A percentile compares a stretch with the other conserved stretches of the same genome.
Conservation (phyloP, 306 rosid genomes). For the Cucumis hystrix region DNA sequence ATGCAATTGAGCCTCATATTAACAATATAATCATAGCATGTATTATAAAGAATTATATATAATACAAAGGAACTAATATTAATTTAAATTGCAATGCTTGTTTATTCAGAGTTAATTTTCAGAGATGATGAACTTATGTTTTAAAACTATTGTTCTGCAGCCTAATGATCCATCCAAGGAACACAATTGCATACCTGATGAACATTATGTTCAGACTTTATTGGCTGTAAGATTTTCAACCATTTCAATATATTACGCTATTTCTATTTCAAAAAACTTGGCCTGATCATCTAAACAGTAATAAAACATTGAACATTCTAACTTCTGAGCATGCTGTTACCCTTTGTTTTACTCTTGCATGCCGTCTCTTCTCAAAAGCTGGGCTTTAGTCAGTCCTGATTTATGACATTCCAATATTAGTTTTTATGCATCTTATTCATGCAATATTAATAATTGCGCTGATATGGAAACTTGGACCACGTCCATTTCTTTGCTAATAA, state of each 20-base stretch:
- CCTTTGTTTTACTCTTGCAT: not conserved
- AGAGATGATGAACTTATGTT: constrained; percentile 4
- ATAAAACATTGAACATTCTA: not conserved
- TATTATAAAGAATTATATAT: not conserved
- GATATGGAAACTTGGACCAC: not conserved
- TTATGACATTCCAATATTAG: not conserved
- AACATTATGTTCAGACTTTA: constrained; percentile 90
- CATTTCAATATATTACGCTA: not conserved
- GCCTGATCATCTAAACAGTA: not conserved
- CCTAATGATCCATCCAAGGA: constrained; percentile 67
- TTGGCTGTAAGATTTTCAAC: constrained; percentile 56
- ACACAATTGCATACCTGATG: constrained; percentile 97
- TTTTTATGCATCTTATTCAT: not conserved
- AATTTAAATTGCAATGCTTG: not conserved
- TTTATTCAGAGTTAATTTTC: not conserved
- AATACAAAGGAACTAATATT: not conserved
- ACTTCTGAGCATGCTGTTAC: not conserved
- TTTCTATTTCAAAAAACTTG: not conserved
- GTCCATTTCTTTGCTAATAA: not conserved
- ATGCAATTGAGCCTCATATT: not conserved
- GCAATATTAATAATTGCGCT: not conserved
- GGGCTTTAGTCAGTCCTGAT: not conserved
- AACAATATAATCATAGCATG: not conserved
- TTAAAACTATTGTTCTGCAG: constrained; percentile 34
- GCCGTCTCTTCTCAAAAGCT: not conserved